phyloP scores from a whole-genome alignment of 371 early-diverging fungal genomes.

The Mortierella polycephala region DNA sequence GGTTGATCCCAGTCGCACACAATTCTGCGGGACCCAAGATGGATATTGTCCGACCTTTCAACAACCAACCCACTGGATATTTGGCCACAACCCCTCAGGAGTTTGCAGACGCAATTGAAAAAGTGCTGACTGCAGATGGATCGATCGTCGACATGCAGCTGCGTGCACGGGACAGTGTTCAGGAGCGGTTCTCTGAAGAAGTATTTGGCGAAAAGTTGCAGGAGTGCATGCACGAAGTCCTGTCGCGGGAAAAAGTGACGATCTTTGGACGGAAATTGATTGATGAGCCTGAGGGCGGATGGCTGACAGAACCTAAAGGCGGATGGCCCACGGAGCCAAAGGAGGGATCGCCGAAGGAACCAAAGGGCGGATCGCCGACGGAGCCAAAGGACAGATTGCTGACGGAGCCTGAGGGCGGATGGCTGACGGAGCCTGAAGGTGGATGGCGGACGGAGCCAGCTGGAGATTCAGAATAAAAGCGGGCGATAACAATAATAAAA shows the following conservation, averaged over 20 bases:
- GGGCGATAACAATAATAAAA: too few species aligned
- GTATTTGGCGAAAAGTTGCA: slow-evolving; percentile 65
- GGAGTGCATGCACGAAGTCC: slow-evolving; percentile 32
- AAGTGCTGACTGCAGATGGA: slow-evolving; percentile 60
- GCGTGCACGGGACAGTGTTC: slow-evolving; percentile 72
- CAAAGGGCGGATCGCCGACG: neutral
- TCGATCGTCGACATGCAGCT: slow-evolving; percentile 62
- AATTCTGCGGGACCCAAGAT: slow-evolving; percentile 94
- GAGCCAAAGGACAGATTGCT: neutral
- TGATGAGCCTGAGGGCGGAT: slow-evolving; percentile 14
- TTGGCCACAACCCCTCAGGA: slow-evolving; percentile 72
- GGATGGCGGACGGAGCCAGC: too few species aligned
- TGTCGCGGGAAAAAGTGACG: slow-evolving; percentile 33
- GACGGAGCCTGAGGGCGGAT: neutral
- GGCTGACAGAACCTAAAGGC: neutral
- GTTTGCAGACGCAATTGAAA: slow-evolving; percentile 72
- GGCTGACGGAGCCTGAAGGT: neutral
- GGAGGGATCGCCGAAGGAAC: neutral
- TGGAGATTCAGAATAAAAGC: too few species aligned
- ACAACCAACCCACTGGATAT: slow-evolving; percentile 66
- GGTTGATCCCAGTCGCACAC: slow-evolving; percentile 90
- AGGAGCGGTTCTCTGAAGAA: slow-evolving; percentile 76
- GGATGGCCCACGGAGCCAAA: neutral
- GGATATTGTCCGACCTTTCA: slow-evolving; percentile 84
- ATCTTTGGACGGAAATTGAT: slow-evolving; percentile 40